Evolutionary conservation across 768 basidiomycete species (phyloP).

Genomic region (Exidia glandulosa): DNA sequence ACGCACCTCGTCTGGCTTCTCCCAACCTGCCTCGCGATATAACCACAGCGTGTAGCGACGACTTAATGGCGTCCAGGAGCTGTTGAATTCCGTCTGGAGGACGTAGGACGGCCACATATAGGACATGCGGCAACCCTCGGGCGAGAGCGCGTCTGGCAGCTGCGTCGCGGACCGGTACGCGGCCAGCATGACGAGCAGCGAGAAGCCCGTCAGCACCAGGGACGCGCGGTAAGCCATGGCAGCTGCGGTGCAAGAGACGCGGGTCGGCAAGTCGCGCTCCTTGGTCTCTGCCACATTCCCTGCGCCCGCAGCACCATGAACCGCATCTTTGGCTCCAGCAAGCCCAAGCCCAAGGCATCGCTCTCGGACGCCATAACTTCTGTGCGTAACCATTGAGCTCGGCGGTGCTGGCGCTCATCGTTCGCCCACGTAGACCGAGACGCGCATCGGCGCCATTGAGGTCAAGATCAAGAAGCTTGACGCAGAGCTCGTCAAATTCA

Average conservation of each 20-base stretch:
- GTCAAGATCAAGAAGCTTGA: constrained; percentile 97
- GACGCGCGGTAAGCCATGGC: not conserved
- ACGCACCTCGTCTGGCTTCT: constrained; percentile 43
- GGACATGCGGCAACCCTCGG: constrained; percentile 92
- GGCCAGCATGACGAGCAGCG: not conserved
- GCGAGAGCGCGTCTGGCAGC: constrained; percentile 47
- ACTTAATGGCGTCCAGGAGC: constrained; percentile 60
- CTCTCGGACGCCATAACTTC: constrained; percentile 91
- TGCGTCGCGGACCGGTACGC: constrained; percentile 32
- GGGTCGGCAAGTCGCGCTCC: not conserved
- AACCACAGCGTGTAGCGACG: constrained; percentile 75
- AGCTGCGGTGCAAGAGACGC: not conserved
- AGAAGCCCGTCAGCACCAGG: not conserved
- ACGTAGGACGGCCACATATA: constrained; percentile 92
- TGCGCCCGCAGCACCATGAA: constrained; percentile 41
- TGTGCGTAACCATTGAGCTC: constrained; percentile 29
- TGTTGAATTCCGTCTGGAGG: constrained; percentile 54
- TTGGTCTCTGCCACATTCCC: not conserved
- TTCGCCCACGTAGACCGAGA: constrained; percentile 55
- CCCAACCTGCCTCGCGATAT: constrained; percentile 85
- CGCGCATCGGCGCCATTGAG: constrained; percentile 77
- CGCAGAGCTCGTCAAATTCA: constrained; percentile 82
- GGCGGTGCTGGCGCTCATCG: not conserved
- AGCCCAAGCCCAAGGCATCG: constrained; percentile 68
- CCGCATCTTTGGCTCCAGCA: constrained; percentile 68